A percentile compares a stretch with the other conserved stretches of the same genome.
Conservation (phyloP, 495 filamentous ascomycete genomes). For the Gamarada debralockiae region DNA sequence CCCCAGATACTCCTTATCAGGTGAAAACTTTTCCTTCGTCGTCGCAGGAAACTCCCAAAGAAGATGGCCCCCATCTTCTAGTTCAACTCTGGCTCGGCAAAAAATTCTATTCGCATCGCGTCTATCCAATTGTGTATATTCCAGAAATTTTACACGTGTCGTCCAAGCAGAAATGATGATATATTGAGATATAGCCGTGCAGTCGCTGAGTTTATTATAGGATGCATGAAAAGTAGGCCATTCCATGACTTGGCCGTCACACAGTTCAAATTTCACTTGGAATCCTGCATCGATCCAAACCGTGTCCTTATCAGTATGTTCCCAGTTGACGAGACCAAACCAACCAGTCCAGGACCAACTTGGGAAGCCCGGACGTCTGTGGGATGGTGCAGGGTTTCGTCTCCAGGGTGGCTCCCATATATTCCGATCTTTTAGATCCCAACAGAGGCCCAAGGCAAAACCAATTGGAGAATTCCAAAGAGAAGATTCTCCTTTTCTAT, state of each 20-base stretch:
- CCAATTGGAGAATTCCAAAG: background rate
- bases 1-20: background rate
- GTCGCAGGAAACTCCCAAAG: background rate
- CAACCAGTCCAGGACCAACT: constrained; percentile 2
- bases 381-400: no score
- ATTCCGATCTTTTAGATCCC: background rate
- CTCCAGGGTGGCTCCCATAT: no score
- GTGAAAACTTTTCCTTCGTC: background rate
- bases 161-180: background rate
- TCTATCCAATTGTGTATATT: background rate
- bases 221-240: no score
- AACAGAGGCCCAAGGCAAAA: background rate
- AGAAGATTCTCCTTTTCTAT: background rate
- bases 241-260: background rate
- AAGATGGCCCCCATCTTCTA: background rate
- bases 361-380: background rate
- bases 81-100: background rate
- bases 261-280: background rate
- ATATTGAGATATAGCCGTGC: background rate
- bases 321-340: background rate
- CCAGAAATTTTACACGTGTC: background rate
- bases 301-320: background rate
- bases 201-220: no score
- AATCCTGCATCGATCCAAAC: background rate
- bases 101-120: no score